phyloP scores from a whole-genome alignment of 2,329 filamentous ascomycete species.

The Cercospora canescens region DNA sequence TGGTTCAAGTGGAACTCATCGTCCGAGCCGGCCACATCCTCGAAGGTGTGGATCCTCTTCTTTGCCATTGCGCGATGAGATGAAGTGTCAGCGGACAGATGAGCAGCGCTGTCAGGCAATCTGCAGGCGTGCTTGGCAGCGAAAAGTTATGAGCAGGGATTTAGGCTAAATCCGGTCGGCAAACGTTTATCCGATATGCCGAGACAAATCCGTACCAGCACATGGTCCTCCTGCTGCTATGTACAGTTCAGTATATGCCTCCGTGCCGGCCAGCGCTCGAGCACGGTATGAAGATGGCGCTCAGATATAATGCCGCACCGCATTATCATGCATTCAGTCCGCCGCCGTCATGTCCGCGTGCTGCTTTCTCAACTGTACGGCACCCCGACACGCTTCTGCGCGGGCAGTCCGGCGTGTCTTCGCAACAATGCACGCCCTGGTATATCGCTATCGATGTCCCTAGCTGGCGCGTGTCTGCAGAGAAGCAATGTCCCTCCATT shows the following conservation, averaged over 20 bases:
- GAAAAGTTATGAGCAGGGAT: not conserved
- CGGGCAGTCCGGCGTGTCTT: not conserved
- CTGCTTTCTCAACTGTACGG: not conserved
- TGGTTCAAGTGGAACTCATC: constrained; percentile 89
- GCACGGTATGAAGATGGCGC: not conserved
- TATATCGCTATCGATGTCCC: not conserved
- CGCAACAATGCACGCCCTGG: not conserved
- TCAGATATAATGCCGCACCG: not conserved
- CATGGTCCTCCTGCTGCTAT: no score
- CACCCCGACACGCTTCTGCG: not conserved
- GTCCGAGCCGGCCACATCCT: constrained; percentile 89
- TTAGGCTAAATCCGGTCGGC: not conserved
- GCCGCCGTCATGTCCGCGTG: not conserved
- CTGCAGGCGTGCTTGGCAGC: not conserved
- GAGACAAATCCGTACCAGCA: not conserved
- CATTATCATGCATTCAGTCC: not conserved
- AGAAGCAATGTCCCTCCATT: not conserved
- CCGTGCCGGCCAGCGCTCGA: not conserved
- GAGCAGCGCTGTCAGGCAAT: not conserved
- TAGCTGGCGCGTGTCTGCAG: not conserved
- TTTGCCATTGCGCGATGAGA: not conserved
- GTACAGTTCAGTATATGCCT: no score
- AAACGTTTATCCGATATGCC: not conserved
- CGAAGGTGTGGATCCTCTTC: constrained; percentile 61
- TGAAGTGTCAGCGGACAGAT: not conserved